Evolutionary conservation across 257 asterid genomes (phyloP).

Genomic region (Plantago ovata): DNA sequence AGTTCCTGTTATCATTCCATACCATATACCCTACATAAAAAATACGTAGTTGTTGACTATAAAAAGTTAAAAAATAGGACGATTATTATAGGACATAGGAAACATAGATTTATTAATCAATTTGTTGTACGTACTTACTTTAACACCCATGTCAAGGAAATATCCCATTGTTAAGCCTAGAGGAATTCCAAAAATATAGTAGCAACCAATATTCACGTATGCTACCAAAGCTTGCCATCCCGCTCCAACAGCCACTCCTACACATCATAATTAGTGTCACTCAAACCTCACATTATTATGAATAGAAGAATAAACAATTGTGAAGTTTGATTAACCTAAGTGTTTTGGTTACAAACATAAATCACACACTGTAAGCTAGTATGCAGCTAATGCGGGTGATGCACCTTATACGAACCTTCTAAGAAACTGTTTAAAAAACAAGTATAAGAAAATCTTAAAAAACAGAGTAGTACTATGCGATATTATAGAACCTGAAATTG

Average conservation of each 20-base stretch:
- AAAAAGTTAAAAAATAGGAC: too few relatives aligned
- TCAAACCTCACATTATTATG: background rate
- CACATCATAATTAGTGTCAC: too few relatives aligned
- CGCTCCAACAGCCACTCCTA: constrained; percentile 24
- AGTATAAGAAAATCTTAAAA: background rate
- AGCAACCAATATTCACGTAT: constrained; percentile 37
- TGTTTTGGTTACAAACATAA: too few relatives aligned
- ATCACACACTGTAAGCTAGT: too few relatives aligned
- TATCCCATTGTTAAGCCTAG: constrained; percentile 31
- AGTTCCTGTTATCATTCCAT: constrained; percentile 48
- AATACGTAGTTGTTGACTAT: too few relatives aligned
- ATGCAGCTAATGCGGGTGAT: too few relatives aligned
- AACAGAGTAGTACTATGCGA: background rate
- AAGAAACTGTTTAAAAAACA: background rate
- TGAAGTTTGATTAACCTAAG: too few relatives aligned
- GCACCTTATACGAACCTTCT: too few relatives aligned
- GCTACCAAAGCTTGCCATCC: constrained; percentile 48
- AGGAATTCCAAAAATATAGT: constrained; percentile 38
- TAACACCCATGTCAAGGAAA: constrained; percentile 24
- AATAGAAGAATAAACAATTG: too few relatives aligned
- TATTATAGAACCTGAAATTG: constrained; percentile 39
- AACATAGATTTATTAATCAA: too few relatives aligned
- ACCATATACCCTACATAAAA: constrained; percentile 45
- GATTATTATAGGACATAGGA: too few relatives aligned
- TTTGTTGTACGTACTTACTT: background rate